Base-by-base conservation (phyloP, 805 yeast species). In the Cyberlindnera galapagoensis region DNA sequence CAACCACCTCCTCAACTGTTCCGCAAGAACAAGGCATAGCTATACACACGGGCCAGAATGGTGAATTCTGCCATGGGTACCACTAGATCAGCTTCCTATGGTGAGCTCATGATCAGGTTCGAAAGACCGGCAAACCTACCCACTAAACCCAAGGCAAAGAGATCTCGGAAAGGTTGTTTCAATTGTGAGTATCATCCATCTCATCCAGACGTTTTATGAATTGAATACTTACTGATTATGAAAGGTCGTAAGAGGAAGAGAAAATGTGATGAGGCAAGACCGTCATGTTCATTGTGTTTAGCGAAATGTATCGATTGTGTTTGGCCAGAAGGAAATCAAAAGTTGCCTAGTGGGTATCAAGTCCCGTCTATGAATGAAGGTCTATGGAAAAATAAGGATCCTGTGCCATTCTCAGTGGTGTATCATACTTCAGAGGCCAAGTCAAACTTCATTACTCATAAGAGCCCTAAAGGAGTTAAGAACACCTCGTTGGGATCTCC, bases 241-340 rank as follows among this genome's bases (percentile, higher is more conserved):
- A 8, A 6, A 27, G 34, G 84, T 49, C 64, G 82, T 26, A 70
- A 69, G 47, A 63, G 81, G 45, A 76, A 76, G 60, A 67, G 76
- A 62, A 76, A 76, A 60, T 76, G 83, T 52, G 78, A 73, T 42
- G 78, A 74, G 44, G 54, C 49, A 14, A 64, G 54, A 33, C 68
- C 69, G 7, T 43, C 45, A 36, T 63, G 69, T 38, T 53, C 59
- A 8, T 63, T 63, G 28, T 71, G 78, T 43, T 30, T 48, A 9
- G 38, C 52, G 7, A 64, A 65, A 39, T 36, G 47, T 13, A 36
- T 50, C 44, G 51, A 26, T 34, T 63, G 45, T 33, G 36, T 39
- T 2, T 48, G 55, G 53, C 55, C 55, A 6, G 30, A 34, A 9
- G 34, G 38, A 5, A 36, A 33, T 4, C 44, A 49, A 34, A 33